Evolutionary conservation across 2,329 filamentous ascomycete species (phyloP).

Genomic region (Xylariaceae sp.): DNA sequence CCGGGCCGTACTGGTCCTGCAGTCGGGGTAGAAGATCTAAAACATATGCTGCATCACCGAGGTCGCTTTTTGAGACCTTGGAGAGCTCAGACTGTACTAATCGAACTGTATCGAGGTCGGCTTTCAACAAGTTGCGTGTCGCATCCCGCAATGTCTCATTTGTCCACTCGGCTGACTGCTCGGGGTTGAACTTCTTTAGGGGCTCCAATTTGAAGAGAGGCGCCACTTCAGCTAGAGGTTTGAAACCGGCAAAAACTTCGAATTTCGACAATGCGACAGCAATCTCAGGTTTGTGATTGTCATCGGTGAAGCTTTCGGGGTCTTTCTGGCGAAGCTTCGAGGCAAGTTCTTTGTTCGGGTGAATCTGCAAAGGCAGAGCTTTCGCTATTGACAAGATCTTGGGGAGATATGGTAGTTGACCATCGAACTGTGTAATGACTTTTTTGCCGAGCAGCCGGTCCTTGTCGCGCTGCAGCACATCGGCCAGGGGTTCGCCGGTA

Average conservation of each 20-base stretch:
- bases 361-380: constrained; percentile 75
- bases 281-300: constrained; percentile 83
- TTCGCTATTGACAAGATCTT: constrained; percentile 80
- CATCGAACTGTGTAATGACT: constrained; percentile 65
- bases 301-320: constrained; percentile 70
- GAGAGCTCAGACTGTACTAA: constrained; percentile 59
- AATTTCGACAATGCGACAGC: constrained; percentile 74
- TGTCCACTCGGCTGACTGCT: constrained; percentile 51
- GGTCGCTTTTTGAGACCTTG: constrained; percentile 52
- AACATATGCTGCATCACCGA: constrained; percentile 63
- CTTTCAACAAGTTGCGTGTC: constrained; percentile 60
- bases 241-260: constrained; percentile 79
- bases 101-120: constrained; percentile 58
- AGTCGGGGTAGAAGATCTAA: constrained; percentile 69
- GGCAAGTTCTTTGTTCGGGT: constrained; percentile 73
- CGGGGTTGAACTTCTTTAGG: constrained; percentile 54
- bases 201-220: constrained; percentile 62
- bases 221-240: constrained; percentile 66
- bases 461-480: constrained; percentile 66
- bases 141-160: constrained; percentile 63
- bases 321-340: constrained; percentile 67
- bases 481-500: constrained; percentile 67
- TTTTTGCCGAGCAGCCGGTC: constrained; percentile 67
- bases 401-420: constrained; percentile 73
- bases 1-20: constrained; percentile 65